Base-by-base conservation (phyloP, 805 yeast genomes). In the Wickerhamiella parazyma region DNA sequence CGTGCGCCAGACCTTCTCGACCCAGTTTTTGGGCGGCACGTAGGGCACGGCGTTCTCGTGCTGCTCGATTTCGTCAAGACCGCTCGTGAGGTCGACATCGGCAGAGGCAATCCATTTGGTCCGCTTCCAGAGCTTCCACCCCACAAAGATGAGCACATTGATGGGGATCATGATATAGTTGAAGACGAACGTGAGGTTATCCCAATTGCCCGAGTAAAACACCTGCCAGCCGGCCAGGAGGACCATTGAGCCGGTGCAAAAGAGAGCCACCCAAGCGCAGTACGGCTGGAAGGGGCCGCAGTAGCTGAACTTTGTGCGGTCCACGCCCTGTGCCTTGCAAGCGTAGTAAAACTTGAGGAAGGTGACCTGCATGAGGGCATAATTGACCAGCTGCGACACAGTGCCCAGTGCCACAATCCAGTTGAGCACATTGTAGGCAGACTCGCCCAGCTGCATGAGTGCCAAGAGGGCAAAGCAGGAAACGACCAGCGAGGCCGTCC, bases 391-490 rank as follows among this genome's bases (percentile, higher is more conserved):
- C 56, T 78, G 83, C 22, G 80, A 78, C 29, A 76, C 75, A 3
- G 91, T 79, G 41, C 78, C 78, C 46, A 82, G 61, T 52, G 80
- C 79, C 45, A 80, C 72, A 41, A 82, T 66, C 87, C 91, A 82
- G 53, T 68, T 69, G 49, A 82, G 67, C 2, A 81, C 91, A 3
- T 70, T 69, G 16, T 75, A 72, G 17, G 87, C 70, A 21, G 71
- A 65, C 38, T 69, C 64, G 21, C 76, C 69, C 45, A 78, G 58
- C 56, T 80, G 91, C 55, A 81, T 60, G 48, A 81, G 72, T 16
- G 86, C 72, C 18, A 81, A 56, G 37, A 77, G 61, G 0, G 83
- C 76, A 72, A 84, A 80, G 16, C 63, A 54, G 29, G 72, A 56
- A 4, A 51, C 56, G 8, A 70, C 64, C 9, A 60, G 45, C 14